Conservation (phyloP, 257 asterid genomes). For the Solanum lycopersicoides region DNA sequence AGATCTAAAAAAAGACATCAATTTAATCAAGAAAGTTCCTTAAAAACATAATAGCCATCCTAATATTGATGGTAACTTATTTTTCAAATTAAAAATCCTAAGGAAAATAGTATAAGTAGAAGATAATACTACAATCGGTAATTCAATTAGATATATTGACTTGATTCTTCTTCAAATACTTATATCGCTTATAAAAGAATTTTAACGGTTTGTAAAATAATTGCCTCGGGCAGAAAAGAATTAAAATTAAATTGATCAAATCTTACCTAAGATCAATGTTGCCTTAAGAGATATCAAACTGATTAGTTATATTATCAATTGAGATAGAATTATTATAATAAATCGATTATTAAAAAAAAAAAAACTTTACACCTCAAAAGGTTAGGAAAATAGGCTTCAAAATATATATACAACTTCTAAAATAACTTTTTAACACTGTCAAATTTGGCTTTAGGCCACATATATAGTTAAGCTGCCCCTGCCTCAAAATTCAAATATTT, state of each 20-base stretch:
- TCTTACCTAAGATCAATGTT: background rate
- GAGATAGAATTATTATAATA: background rate
- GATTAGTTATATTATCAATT: background rate
- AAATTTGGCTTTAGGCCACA: background rate
- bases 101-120: background rate
- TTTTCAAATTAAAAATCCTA: background rate
- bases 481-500: background rate
- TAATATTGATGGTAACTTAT: background rate
- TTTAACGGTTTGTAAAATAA: background rate
- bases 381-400: background rate
- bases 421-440: background rate
- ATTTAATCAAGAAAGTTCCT: background rate
- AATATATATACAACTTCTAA: background rate
- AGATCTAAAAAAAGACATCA: background rate
- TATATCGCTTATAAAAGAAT: background rate
- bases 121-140: background rate
- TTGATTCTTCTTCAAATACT: background rate
- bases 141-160: background rate
- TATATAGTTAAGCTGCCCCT: background rate
- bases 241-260: background rate
- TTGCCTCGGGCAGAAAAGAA: background rate
- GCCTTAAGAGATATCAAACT: background rate
- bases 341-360: background rate
- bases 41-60: background rate
- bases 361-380: background rate